These are phyloP conservation scores for Ceratocystis cubensis DNA, from an alignment of 2,329 filamentous ascomycete genomes.

Conservation along the genomic window DNA sequence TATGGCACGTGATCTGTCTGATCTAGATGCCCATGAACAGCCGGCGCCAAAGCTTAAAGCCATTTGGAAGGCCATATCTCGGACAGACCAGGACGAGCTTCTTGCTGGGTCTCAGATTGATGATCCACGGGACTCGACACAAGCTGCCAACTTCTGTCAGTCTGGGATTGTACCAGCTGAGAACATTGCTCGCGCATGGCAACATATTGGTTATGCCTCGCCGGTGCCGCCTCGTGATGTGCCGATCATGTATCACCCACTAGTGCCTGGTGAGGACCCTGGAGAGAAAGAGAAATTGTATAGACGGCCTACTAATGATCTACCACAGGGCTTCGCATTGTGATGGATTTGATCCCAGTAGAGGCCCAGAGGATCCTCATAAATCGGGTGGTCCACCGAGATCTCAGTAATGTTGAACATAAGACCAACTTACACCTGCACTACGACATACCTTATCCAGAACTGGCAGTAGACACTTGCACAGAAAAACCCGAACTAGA, in stretches of 20 bases:
- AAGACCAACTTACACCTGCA: constrained; percentile 85
- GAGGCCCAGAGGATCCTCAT: constrained; percentile 57
- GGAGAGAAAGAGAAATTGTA: not conserved
- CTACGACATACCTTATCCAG: constrained; percentile 53
- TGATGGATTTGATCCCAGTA: constrained; percentile 61
- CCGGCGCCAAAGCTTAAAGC: constrained; percentile 58
- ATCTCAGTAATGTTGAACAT: constrained; percentile 60
- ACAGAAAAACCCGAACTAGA: constrained; percentile 22
- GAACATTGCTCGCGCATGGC: constrained; percentile 35
- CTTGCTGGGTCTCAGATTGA: constrained; percentile 44
- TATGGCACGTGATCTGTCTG: constrained; percentile 22
- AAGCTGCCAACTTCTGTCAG: constrained; percentile 35
- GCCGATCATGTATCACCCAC: constrained; percentile 49
- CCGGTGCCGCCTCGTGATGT: constrained; percentile 30
- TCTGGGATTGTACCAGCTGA: constrained; percentile 34
- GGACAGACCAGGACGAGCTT: constrained; percentile 42
- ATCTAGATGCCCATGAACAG: constrained; percentile 63
- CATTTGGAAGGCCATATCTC: constrained; percentile 64
- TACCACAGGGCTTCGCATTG: constrained; percentile 57
- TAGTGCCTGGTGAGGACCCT: constrained; percentile 51
- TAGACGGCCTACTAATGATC: not conserved
- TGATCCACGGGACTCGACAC: constrained; percentile 29
- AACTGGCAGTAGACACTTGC: constrained; percentile 22
- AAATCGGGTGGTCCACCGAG: constrained; percentile 59
- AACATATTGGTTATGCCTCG: constrained; percentile 29